Percentiles rank a stretch among this genome's conserved stretches.
Evolutionary conservation across 2,329 filamentous ascomycete species (phyloP).

Genomic region (Calonectria multiphialidica): DNA sequence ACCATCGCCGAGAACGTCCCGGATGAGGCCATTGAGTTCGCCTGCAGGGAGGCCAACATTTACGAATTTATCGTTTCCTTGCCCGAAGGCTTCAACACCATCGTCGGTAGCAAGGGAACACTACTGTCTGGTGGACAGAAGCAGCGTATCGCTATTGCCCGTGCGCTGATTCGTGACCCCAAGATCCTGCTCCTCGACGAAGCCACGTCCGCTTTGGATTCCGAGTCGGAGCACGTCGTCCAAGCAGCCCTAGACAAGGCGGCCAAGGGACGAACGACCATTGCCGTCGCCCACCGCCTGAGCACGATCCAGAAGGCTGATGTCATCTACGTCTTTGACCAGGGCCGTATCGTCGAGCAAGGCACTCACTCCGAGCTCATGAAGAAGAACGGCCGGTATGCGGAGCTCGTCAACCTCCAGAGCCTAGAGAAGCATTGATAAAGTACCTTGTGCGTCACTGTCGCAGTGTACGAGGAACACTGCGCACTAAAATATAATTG

Average conservation of each 20-base stretch:
- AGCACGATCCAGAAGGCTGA: constrained; percentile 96
- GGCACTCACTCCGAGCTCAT: constrained; percentile 84
- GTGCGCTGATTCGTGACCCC: constrained; percentile 90
- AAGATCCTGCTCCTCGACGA: constrained; percentile 88
- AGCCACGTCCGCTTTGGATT: constrained; percentile 82
- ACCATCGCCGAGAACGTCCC: constrained; percentile 74
- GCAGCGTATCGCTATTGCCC: constrained; percentile 93
- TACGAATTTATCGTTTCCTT: constrained; percentile 91
- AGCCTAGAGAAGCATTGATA: constrained; percentile 73
- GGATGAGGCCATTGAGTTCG: constrained; percentile 80
- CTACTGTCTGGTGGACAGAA: constrained; percentile 93
- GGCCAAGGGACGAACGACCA: constrained; percentile 87
- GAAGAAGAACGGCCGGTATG: constrained; percentile 78
- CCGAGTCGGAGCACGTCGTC: constrained; percentile 82
- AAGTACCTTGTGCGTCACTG: constrained; percentile 1
- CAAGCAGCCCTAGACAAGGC: constrained; percentile 86
- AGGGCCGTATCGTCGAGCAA: constrained; percentile 85
- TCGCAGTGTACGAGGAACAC: neutral
- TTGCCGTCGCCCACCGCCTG: constrained; percentile 92
- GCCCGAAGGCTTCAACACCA: constrained; percentile 86
- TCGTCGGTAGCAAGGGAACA: constrained; percentile 88
- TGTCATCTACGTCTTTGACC: constrained; percentile 96
- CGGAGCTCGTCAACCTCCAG: constrained; percentile 84
- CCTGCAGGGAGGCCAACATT: constrained; percentile 91
- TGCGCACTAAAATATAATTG: neutral